These are phyloP conservation scores for Musa beccarii DNA, from an alignment of 176 grass and related monocot genomes.

Conservation along the genomic window DNA sequence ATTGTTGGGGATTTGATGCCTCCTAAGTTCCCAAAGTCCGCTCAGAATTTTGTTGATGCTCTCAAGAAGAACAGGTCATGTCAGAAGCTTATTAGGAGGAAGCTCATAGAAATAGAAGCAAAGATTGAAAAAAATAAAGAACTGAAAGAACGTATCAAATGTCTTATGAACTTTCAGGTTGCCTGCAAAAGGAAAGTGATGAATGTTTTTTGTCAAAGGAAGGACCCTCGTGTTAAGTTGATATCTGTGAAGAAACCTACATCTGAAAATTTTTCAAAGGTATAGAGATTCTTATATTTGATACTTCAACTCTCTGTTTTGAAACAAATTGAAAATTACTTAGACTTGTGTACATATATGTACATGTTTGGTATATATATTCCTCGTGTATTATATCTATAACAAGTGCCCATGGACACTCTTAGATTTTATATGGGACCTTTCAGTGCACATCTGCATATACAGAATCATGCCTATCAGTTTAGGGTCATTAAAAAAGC, in stretches of 20 bases:
- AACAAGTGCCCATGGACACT: too few species aligned
- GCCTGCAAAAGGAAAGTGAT: slow-evolving; percentile 54
- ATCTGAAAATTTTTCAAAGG: slow-evolving; percentile 25
- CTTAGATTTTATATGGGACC: too few species aligned
- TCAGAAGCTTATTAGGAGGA: slow-evolving; percentile 87
- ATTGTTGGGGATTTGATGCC: slow-evolving; percentile 10
- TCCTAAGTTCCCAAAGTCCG: slow-evolving; percentile 55
- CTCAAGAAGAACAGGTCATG: slow-evolving; percentile 84
- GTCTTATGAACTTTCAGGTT: slow-evolving; percentile 72
- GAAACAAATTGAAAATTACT: too few species aligned
- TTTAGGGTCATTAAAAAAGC: too few species aligned
- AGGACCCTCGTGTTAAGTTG: slow-evolving; percentile 71
- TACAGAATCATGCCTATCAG: too few species aligned
- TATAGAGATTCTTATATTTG: slow-evolving; percentile 19
- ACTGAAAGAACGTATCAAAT: slow-evolving; percentile 69
- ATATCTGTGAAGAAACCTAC: slow-evolving; percentile 43
- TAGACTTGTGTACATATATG: too few species aligned
- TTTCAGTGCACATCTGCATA: too few species aligned
- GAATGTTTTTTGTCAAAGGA: slow-evolving; percentile 46
- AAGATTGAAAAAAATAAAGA: slow-evolving; percentile 93
- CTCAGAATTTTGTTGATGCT: slow-evolving; percentile 54
- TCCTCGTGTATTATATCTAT: too few species aligned
- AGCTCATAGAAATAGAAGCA: slow-evolving; percentile 67
- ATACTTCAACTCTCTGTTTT: background rate
- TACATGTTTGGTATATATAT: too few species aligned